Base-by-base conservation (phyloP, 768 basidiomycete genomes). In the Mycena kentingensis region DNA sequence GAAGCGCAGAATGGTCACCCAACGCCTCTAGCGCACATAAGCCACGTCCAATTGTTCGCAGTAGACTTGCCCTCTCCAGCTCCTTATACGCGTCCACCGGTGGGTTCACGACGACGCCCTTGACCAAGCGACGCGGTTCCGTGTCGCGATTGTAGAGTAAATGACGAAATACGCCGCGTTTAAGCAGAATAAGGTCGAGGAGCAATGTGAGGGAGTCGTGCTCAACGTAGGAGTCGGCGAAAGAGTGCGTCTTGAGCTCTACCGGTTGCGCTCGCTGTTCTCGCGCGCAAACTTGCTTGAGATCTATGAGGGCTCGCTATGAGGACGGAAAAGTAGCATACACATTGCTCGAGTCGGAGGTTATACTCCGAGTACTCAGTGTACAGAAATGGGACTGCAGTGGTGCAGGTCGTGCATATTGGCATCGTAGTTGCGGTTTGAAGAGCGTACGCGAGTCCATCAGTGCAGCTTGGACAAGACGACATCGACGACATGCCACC, bases 161-260 rank as follows among this genome's bases (percentile, higher is more conserved):
- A 69, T 93, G 91, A 16, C 87, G 77, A 63, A 87, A 93, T 3
- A 93, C 91, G 12, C 82, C 90, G 31, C 86, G 72, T 67, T 93
- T 93, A 21, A 94, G 76, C 21, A 93, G 76, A 45, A 93, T 87
- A 2, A 94, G 77, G 70, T 94, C 92, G 34, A 93, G 76, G 5
- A 89, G 69, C 18, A 93, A 71, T 2, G 82, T 86, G 54, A 93
- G 70, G 0, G 76, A 71, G 65, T 93, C 90, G 55, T 93, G 86
- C 65, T 94, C 91, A 54, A 93, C 88, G 60, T 93, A 93, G 51
- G 89, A 89, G 68, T 94, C 92, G 0, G 85, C 90, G 62, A 93
- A 91, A 24, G 72, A 42, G 41, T 45, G 25, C 7, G 22, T 42
- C 21, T 42, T 42, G 25, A 7, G 22, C 25, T 42, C 41, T 19